Evolutionary conservation across 345 rosid genomes (phyloP).

Genomic region (Iberis pinnata): DNA sequence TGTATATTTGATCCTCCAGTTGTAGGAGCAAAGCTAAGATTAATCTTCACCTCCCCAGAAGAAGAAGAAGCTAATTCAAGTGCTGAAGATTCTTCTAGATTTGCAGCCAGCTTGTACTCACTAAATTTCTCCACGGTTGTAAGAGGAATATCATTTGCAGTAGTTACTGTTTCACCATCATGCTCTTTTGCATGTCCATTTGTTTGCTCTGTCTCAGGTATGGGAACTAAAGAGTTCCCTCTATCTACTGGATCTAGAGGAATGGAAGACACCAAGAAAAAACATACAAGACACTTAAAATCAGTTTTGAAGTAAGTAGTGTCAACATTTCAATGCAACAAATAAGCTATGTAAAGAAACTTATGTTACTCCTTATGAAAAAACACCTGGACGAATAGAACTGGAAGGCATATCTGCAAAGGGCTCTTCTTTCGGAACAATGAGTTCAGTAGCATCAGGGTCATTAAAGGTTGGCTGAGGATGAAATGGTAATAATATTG

Average conservation of each 20-base stretch:
- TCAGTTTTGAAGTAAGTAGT: constrained; percentile 2
- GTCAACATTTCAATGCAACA: constrained; percentile 8
- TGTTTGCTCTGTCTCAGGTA: constrained; percentile 21
- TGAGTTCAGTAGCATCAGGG: constrained; percentile 3
- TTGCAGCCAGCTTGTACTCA: constrained; percentile 20
- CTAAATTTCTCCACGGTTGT: constrained; percentile 2
- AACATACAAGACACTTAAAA: constrained; percentile 9
- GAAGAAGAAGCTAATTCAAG: constrained; percentile 71
- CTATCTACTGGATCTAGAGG: constrained; percentile 31
- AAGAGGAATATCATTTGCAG: not conserved
- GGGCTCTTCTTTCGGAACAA: constrained; percentile 16
- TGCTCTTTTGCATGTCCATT: constrained; percentile 27
- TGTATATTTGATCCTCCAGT: constrained; percentile 46
- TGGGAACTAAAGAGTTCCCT: constrained; percentile 26
- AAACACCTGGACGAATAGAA: constrained; percentile 18
- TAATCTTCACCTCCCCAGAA: constrained; percentile 79
- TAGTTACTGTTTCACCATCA: constrained; percentile 11
- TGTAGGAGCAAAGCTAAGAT: constrained; percentile 56
- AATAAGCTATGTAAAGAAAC: constrained; percentile 10
- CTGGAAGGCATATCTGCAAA: constrained; percentile 15
- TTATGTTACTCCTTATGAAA: not conserved
- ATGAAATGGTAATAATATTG: constrained; percentile 18
- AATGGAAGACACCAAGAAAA: constrained; percentile 12
- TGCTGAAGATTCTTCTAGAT: constrained; percentile 20
- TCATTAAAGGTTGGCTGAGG: not conserved